Evolutionary conservation across 495 filamentous ascomycete genomes (phyloP).

Genomic region (Penicillium riverlandense): DNA sequence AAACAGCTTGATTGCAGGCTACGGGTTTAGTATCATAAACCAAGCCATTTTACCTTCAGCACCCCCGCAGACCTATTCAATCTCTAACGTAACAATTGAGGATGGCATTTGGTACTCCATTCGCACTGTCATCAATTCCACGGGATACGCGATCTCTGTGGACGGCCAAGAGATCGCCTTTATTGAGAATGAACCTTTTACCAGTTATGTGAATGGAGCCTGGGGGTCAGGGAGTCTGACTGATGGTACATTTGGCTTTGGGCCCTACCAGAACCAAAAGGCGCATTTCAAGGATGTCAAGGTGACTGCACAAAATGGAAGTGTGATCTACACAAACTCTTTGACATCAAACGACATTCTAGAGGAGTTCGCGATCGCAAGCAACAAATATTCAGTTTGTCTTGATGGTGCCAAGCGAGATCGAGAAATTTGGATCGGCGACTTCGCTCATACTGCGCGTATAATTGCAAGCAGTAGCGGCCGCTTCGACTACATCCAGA

Average conservation of each 20-base stretch:
- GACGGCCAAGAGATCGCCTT: slow-evolving; percentile 5
- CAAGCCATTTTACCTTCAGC: slow-evolving; percentile 8
- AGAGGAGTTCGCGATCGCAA: slow-evolving; percentile 16
- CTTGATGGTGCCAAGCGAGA: too few species aligned
- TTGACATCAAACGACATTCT: slow-evolving; percentile 14
- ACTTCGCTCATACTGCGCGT: too few species aligned
- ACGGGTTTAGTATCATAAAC: slow-evolving; percentile 12
- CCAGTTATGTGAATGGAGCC: neutral
- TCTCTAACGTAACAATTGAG: neutral
- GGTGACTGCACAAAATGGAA: slow-evolving; percentile 19
- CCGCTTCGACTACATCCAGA: slow-evolving; percentile 14
- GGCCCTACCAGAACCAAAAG: slow-evolving; percentile 22
- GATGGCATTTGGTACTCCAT: slow-evolving; percentile 8
- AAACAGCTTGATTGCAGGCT: slow-evolving; percentile 9
- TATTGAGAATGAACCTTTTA: neutral
- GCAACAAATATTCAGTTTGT: slow-evolving; percentile 18
- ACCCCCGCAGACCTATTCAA: slow-evolving; percentile 1
- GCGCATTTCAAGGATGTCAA: slow-evolving; percentile 23
- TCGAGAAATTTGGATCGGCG: too few species aligned
- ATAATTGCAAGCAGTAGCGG: slow-evolving; percentile 3
- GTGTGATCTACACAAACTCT: slow-evolving; percentile 16
- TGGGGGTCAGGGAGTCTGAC: slow-evolving; percentile 1
- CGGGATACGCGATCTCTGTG: slow-evolving; percentile 9
- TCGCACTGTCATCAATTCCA: slow-evolving; percentile 8
- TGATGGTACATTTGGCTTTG: slow-evolving; percentile 25